Evolutionary conservation across 495 filamentous ascomycete genomes (phyloP).

Genomic region (Penicillium verhagenii): DNA sequence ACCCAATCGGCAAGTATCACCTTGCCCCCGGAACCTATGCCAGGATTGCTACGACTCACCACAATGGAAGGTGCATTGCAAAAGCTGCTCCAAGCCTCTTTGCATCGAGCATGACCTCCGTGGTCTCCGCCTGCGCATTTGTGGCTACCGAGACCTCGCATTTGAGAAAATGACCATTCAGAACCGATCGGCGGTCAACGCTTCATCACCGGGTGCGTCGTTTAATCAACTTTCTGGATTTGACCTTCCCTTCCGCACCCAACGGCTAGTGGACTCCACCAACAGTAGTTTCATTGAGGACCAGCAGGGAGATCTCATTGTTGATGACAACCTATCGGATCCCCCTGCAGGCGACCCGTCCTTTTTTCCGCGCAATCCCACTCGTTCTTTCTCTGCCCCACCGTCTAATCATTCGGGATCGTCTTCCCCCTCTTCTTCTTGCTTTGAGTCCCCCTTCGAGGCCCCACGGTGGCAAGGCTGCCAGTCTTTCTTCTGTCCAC

Average conservation of each 20-base stretch:
- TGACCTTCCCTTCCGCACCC: conserved; percentile 35
- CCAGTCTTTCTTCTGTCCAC: conserved; percentile 57
- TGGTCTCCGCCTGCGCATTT: conserved; percentile 57
- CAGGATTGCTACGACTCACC: conserved; percentile 57
- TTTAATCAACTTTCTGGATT: conserved; percentile 13
- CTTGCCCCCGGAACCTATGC: conserved; percentile 59
- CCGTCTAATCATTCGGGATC: conserved; percentile 43
- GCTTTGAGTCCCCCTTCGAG: conserved; percentile 40
- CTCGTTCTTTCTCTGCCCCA: conserved; percentile 35
- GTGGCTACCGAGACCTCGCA: conserved; percentile 57
- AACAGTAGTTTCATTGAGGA: conserved; percentile 45
- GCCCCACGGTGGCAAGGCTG: conserved; percentile 54
- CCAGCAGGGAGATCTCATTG: conserved; percentile 26
- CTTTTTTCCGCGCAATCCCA: conserved; percentile 19
- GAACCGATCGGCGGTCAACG: conserved; percentile 19
- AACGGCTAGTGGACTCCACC: conserved; percentile 33
- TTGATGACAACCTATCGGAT: conserved; percentile 19
- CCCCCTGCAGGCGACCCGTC: conserved; percentile 17
- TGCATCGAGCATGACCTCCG: conserved; percentile 65
- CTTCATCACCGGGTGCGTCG: conserved; percentile 9
- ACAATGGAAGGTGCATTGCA: conserved; percentile 60
- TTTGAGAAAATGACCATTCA: conserved; percentile 49
- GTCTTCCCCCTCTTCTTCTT: conserved; percentile 39
- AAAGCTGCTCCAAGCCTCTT: conserved; percentile 54
- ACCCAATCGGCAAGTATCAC: conserved; percentile 44